These are phyloP conservation scores for Trichosporon coremiiforme DNA, from an alignment of 1,284 basidiomycete species.

Conservation along the genomic window DNA sequence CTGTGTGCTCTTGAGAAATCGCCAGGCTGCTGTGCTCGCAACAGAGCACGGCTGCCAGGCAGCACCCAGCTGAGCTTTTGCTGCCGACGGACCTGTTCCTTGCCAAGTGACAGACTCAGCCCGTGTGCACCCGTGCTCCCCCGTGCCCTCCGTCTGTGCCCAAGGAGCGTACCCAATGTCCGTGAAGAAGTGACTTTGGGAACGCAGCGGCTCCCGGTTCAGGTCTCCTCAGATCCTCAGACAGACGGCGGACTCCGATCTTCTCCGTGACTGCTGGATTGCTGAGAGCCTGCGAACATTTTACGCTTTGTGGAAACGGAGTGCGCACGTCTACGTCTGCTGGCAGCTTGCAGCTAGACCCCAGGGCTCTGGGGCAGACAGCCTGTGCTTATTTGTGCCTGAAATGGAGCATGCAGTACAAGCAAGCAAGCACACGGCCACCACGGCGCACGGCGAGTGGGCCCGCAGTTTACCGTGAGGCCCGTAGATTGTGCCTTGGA, in stretches of 20 bases:
- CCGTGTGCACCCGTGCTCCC: neutral
- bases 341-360: neutral
- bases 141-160: neutral
- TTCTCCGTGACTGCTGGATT: neutral
- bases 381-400: constrained; percentile 11
- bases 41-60: too few relatives aligned
- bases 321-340: neutral
- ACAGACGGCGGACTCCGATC: neutral
- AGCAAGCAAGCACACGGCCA: too few relatives aligned
- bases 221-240: neutral
- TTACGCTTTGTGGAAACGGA: constrained; percentile 11
- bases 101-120: constrained; percentile 1
- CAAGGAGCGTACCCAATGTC: neutral
- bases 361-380: neutral
- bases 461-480: neutral
- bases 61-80: neutral
- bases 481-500: neutral
- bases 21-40: too few relatives aligned
- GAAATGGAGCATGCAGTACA: neutral
- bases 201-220: neutral
- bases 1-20: too few relatives aligned
- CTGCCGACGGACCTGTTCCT: constrained; percentile 9
- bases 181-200: neutral
- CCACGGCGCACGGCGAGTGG: neutral
- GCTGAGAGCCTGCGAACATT: constrained; percentile 7